Percentiles rank a stretch among this genome's conserved stretches.
These are phyloP conservation scores for Persicaria tinctoria DNA, from an alignment of 148 eudicot species.

Conservation along the genomic window DNA sequence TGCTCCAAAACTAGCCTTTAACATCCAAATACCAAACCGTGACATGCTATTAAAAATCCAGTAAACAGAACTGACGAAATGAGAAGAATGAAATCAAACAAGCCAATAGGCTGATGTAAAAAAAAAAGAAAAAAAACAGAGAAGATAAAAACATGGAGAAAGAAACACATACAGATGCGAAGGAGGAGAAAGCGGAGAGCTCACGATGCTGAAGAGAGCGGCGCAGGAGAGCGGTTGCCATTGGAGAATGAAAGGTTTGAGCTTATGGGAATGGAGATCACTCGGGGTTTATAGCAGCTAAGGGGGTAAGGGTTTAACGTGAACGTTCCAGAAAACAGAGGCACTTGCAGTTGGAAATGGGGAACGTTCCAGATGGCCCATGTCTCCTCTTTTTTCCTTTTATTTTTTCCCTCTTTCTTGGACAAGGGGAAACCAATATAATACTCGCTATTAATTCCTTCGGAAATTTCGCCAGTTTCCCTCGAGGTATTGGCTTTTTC, in stretches of 20 bases:
- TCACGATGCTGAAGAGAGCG: slow-evolving; percentile 24
- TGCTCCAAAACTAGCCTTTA: too few relatives aligned
- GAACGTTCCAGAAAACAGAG: neutral
- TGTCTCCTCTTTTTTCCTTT: neutral
- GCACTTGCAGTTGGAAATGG: too few relatives aligned
- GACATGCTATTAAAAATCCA: too few relatives aligned
- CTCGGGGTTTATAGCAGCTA: too few relatives aligned
- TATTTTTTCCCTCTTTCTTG: neutral
- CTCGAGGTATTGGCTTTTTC: too few relatives aligned
- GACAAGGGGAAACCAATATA: neutral
- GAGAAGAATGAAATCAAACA: too few relatives aligned
- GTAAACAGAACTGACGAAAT: too few relatives aligned
- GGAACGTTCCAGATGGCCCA: neutral
- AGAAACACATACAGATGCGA: slow-evolving; percentile 14
- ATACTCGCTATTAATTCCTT: too few relatives aligned
- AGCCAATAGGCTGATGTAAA: too few relatives aligned
- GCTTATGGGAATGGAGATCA: neutral
- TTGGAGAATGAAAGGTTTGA: slow-evolving; percentile 3
- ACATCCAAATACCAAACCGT: too few relatives aligned
- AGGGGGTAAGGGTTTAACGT: neutral
- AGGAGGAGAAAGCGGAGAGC: slow-evolving; percentile 10
- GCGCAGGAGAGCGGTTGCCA: slow-evolving; percentile 23
- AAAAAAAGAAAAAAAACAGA: neutral
- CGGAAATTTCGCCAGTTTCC: too few relatives aligned
- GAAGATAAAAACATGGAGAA: neutral